Evolutionary conservation across 257 asterid genomes (phyloP), one percentile per base, ranked within the genome.

Genomic region (Solanum clarkiae): DNA sequence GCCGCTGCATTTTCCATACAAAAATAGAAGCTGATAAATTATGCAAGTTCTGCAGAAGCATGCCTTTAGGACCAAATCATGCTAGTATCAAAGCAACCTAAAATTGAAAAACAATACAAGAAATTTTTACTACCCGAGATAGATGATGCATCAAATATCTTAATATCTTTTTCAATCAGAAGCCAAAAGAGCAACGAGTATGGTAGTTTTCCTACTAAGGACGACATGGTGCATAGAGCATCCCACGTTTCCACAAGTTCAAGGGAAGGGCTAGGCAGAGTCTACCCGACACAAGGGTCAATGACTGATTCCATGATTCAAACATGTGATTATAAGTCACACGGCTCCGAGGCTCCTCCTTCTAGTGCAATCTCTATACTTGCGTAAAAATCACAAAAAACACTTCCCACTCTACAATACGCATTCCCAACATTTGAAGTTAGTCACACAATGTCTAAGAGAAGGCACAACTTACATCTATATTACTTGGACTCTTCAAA

Each of bases 1-100:
- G 94, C 87, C 86, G 95, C 99, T 93, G 94, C 93, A 89, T 81
- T 54, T 85, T 88, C 65, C 49, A 79, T 51, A 65, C 71, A 83
- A 84, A 42, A n/a, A 90, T 54, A 65, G 80, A 16, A 79, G 10
- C 65, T 51, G 82, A 53, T 26, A 79, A 53, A 18, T 10, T 16
- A 18, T 0, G 65, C 0, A 32, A 53, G 24, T 77, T 29, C 16
- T 29, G 10, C 45, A 77, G 11, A 53, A 51, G 45, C 82, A 77
- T 77, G 82, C n/a, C 56, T 72, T 72, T 1, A 44, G 40, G 80
- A 45, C 6, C 36, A 72, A 45, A n/a, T 45, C 80, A 62, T 22
- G 80, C 80, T 20, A 47, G 13, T 26, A 77, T 9, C 45, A 77
- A 53, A 77, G 47, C 82, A 51, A 77, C 1, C 47, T 75, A 47